Conservation (phyloP, 371 early-diverging fungal genomes). For the Rhizopus sp. region DNA sequence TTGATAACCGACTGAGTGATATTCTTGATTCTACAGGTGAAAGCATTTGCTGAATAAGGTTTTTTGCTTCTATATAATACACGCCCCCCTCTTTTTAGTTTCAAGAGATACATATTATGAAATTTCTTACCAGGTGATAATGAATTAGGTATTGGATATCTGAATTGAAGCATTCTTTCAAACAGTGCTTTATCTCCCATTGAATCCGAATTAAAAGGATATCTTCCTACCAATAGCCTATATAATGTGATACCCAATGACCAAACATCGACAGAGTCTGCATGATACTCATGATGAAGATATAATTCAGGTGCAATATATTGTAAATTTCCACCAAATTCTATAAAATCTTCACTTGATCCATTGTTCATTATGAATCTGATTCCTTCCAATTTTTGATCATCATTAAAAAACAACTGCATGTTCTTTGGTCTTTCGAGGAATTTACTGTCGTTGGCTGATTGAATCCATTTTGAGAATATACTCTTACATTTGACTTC, state of each 20-base stretch:
- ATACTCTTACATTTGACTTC: neutral
- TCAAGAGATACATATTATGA: neutral
- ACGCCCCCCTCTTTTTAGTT: neutral
- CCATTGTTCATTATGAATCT: conserved; percentile 15
- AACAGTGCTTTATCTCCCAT: conserved; percentile 29
- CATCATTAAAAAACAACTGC: conserved; percentile 20
- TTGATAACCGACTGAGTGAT: conserved; percentile 38
- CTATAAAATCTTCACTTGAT: conserved; percentile 17
- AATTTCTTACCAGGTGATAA: conserved; percentile 32
- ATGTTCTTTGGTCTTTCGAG: conserved; percentile 14
- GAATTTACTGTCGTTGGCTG: neutral
- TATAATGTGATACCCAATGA: conserved; percentile 45
- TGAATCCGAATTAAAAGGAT: conserved; percentile 33
- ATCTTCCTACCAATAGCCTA: conserved; percentile 41
- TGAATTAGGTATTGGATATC: conserved; percentile 32
- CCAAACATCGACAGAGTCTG: conserved; percentile 38
- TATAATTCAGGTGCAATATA: conserved; percentile 46
- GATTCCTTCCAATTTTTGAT: conserved; percentile 16
- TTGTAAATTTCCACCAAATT: conserved; percentile 33
- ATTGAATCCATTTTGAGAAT: neutral
- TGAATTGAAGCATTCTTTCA: conserved; percentile 38
- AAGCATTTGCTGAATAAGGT: conserved; percentile 44
- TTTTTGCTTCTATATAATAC: conserved; percentile 38
- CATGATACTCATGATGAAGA: conserved; percentile 10
- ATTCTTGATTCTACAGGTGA: conserved; percentile 37